Conservation (phyloP, 2,329 filamentous ascomycete species). For the Dactylellina cionopaga region DNA sequence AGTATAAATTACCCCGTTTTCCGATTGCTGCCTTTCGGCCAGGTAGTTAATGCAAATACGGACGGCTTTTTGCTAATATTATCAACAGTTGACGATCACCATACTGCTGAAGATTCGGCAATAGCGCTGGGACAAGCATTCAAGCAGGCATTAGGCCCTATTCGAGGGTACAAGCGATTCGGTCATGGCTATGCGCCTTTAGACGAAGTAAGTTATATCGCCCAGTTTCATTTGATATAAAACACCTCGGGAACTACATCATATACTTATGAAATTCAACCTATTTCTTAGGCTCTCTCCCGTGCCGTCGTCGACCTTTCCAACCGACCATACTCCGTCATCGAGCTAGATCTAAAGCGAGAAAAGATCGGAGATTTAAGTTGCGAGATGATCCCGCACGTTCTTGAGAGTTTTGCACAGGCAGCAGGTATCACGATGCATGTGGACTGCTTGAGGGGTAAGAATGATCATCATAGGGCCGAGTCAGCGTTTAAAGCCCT, state of each 20-base stretch:
- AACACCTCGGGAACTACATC: not conserved
- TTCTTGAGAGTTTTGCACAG: constrained; percentile 91
- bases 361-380: constrained; percentile 94
- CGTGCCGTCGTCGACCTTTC: constrained; percentile 94
- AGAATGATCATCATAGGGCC: constrained; percentile 94
- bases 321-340: constrained; percentile 85
- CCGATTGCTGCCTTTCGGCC: no score
- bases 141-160: constrained; percentile 78
- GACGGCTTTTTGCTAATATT: not conserved
- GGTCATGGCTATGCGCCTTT: constrained; percentile 91
- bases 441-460: constrained; percentile 87
- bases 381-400: constrained; percentile 97
- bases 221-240: not conserved
- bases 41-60: no score
- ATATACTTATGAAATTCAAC: not conserved
- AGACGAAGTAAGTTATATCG: constrained; percentile 70
- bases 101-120: constrained; percentile 95
- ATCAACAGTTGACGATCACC: constrained; percentile 97
- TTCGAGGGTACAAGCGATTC: constrained; percentile 85
- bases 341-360: constrained; percentile 83
- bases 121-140: constrained; percentile 90
- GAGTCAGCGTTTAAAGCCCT: constrained; percentile 98
- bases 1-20: no score
- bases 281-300: constrained; percentile 75
- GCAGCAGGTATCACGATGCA: constrained; percentile 91